Conservation (phyloP, 2,329 filamentous ascomycete genomes). For the Bipolaris bicolor region DNA sequence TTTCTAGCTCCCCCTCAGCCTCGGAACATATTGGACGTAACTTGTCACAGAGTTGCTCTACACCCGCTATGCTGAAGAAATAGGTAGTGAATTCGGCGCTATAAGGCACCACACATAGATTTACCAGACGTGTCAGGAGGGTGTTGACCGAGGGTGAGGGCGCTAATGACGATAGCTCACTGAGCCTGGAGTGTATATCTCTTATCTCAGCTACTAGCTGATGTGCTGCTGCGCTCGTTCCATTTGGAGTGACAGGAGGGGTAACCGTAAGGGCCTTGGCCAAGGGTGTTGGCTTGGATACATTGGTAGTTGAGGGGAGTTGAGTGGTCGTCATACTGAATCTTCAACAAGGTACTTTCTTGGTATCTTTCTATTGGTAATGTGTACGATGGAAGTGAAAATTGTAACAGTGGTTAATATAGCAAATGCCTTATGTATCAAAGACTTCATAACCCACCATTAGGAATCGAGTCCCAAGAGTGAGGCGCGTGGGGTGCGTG, state of each 20-base stretch:
- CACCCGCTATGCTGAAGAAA: slow-evolving; percentile 40
- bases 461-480: background rate
- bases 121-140: slow-evolving; percentile 48
- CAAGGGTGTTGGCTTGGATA: background rate
- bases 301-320: background rate
- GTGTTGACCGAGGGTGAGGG: slow-evolving; percentile 44
- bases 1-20: slow-evolving; percentile 56
- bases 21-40: slow-evolving; percentile 53
- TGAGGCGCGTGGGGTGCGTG: background rate
- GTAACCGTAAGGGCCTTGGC: slow-evolving; percentile 6
- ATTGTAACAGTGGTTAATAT: background rate
- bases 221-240: slow-evolving; percentile 23
- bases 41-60: slow-evolving; percentile 45
- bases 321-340: slow-evolving; percentile 2
- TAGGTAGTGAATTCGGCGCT: slow-evolving; percentile 25
- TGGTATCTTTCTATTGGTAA: background rate
- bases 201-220: slow-evolving; percentile 29
- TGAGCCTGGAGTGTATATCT: slow-evolving; percentile 25
- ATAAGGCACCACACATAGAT: slow-evolving; percentile 42
- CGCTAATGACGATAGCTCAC: slow-evolving; percentile 28
- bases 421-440: background rate
- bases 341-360: background rate
- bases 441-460: slow-evolving; percentile 2
- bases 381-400: background rate
- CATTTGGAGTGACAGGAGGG: slow-evolving; percentile 35